Conservation (phyloP, 2,329 filamentous ascomycete genomes). For the Fusarium foetens region DNA sequence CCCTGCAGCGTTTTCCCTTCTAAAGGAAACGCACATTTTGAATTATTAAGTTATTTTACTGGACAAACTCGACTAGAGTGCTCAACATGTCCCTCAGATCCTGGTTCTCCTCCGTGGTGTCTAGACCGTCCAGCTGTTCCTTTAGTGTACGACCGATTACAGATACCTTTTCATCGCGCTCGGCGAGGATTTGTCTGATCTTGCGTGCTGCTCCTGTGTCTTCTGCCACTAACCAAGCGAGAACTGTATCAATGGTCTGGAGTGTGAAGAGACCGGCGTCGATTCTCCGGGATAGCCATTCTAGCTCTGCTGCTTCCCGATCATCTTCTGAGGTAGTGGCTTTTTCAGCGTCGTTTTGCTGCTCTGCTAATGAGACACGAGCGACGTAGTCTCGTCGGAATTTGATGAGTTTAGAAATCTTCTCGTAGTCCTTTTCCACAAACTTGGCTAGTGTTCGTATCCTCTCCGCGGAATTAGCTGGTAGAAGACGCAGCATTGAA, state of each 20-base stretch:
- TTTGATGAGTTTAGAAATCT: conserved; percentile 76
- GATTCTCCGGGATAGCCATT: conserved; percentile 78
- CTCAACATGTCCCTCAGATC: conserved; percentile 66
- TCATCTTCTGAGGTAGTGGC: conserved; percentile 30
- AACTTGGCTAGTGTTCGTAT: conserved; percentile 94
- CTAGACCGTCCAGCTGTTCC: conserved; percentile 64
- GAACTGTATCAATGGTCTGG: conserved; percentile 83
- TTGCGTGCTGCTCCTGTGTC: conserved; percentile 77
- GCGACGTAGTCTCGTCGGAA: conserved; percentile 76
- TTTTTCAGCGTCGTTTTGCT: conserved; percentile 56
- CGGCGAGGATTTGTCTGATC: conserved; percentile 71
- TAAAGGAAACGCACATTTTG: conserved; percentile 23
- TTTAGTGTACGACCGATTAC: conserved; percentile 74
- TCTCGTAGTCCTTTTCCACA: conserved; percentile 92
- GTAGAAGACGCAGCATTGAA: conserved; percentile 81
- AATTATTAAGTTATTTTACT: conserved; percentile 46
- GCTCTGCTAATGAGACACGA: conserved; percentile 65
- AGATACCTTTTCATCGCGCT: conserved; percentile 72
- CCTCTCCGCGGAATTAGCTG: conserved; percentile 78
- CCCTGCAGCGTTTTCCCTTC: conserved; percentile 15
- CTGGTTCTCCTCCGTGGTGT: conserved; percentile 69
- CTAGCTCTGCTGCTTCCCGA: conserved; percentile 68
- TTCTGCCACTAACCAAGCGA: conserved; percentile 93
- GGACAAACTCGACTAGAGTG: conserved; percentile 62
- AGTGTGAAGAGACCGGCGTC: conserved; percentile 87